Base-by-base conservation (phyloP, 192 early-diverging fungal genomes). In the Coemansia sp. region DNA sequence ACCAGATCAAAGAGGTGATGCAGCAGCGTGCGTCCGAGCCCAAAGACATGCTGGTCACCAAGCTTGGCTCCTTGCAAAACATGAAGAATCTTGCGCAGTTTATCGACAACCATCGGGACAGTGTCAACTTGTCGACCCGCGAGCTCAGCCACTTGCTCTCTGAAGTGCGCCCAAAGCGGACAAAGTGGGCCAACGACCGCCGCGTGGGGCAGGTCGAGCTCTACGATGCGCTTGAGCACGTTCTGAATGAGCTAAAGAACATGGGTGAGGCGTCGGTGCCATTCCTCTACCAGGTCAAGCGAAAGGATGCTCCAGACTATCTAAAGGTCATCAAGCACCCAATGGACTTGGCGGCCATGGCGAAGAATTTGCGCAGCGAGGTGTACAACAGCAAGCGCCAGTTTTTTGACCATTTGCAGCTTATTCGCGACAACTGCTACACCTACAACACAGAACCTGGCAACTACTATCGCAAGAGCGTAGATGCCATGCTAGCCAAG, bases 371-470 rank as follows among this genome's bases (percentile, higher is more conserved):
- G 56, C 88, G 90, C 67, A 63, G 46, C 8, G 84, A 88, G 44
- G 75, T 86, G 48, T 99, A 99, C 75, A 82, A 88, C 56, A 88
- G 84, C 83, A 97, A 98, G 73, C 68, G 83, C 7, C 90, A 94
- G 59, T 98, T 99, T 82, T 70, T 82, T 3, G 74, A 85, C n/a
- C 95, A 99, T 60, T 67, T 97, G 29, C 83, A 90, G 63, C 74
- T 98, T 46, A 97, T 99, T 56, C 95, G 92, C 80, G 80, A 83
- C 42, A 99, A 99, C 70, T 97, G 95, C 76, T 84, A 94, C 39
- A 76, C 75, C 4, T 99, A 93, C 84, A 99, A 99, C 71, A 86
- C 89, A 3, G 83, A 89, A 58, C 93, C 93, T 6, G 87, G 88
- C n/a, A 93, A 90, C 69, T 85, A 88, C 54, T 99, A 91, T 67